phyloP scores from a whole-genome alignment of 2,329 filamentous ascomycete genomes.

The Aureobasidium uvarum region DNA sequence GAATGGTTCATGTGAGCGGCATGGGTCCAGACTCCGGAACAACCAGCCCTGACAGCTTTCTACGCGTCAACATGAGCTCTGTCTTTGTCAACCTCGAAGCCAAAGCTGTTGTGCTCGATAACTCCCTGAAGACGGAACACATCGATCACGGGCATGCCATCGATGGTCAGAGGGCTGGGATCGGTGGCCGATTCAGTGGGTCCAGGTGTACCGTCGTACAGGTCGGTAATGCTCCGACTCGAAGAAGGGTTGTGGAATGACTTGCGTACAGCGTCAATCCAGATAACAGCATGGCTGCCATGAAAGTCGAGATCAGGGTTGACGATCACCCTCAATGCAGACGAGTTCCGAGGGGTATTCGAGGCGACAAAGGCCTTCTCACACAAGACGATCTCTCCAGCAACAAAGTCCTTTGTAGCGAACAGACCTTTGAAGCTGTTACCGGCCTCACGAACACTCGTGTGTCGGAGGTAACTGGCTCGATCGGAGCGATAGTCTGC shows the following conservation, averaged over 20 bases:
- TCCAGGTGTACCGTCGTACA: neutral
- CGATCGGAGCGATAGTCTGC: neutral
- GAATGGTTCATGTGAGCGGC: slow-evolving; percentile 5
- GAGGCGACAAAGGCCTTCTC: slow-evolving; percentile 2
- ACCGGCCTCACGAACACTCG: neutral
- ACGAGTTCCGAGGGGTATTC: neutral
- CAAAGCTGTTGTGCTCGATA: neutral
- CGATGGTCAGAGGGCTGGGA: neutral
- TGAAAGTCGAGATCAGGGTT: too few relatives aligned
- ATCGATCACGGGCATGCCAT: neutral
- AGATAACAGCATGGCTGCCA: neutral
- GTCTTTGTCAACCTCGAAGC: neutral
- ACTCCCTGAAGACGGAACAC: neutral
- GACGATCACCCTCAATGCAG: neutral
- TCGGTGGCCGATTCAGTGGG: neutral
- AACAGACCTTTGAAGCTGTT: neutral
- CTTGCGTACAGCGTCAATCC: neutral
- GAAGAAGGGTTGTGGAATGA: slow-evolving; percentile 1
- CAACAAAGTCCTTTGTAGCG: neutral
- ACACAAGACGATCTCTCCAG: neutral
- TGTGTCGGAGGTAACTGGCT: neutral
- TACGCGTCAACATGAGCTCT: neutral
- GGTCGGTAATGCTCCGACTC: neutral
- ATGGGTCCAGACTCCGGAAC: neutral
- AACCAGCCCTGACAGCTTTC: neutral